Base-by-base conservation (phyloP, 441 rosid genomes). In the Melastoma candidum region DNA sequence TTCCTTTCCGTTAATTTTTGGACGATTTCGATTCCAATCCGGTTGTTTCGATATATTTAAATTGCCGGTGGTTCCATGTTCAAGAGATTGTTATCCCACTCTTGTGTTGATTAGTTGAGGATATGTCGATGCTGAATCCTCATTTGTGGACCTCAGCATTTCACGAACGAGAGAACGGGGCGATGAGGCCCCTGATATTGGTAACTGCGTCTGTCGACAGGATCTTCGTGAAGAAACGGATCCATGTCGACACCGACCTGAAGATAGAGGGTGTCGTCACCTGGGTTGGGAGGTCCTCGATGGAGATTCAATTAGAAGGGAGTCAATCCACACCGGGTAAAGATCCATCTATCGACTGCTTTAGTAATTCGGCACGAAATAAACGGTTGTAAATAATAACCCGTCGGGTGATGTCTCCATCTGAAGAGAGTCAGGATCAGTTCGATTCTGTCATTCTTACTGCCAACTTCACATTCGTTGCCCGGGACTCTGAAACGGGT, bases 381-480 rank as follows among this genome's bases (percentile, higher is more conserved):
- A 32, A 32, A 32, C 2, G 5, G 41, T 32, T 6, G 41, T 32
- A 4, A 8, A 32, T 32, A n/a, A 29, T 32, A 29, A 12, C 43
- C 56, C 5, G 13, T 52, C 26, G 17, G 41, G 12, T 8, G 26
- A 13, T 52, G 39, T 32, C 10, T 52, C 43, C 0, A 36, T 29
- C 22, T 60, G 57, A 50, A 51, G 64, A 60, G 44, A 51, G 51
- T 9, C 14, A 11, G 29, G 17, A 52, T 2, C 48, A 12, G 12
- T 51, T 46, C 1, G 57, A 60, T n/a, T 60, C 57, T 45, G 51
- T 47, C 32, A 57, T 57, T 10, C 64, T 60, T 26, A 29, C 47
- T 0, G 64, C 64, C 56, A 60, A 60, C 44, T 60, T 60, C 57
- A 60, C 64, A 29, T 60, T 60, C 46, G 64, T 60, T 44, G 64